phyloP scores from a whole-genome alignment of 352 stramenopile species.

The Phytophthora cactorum region DNA sequence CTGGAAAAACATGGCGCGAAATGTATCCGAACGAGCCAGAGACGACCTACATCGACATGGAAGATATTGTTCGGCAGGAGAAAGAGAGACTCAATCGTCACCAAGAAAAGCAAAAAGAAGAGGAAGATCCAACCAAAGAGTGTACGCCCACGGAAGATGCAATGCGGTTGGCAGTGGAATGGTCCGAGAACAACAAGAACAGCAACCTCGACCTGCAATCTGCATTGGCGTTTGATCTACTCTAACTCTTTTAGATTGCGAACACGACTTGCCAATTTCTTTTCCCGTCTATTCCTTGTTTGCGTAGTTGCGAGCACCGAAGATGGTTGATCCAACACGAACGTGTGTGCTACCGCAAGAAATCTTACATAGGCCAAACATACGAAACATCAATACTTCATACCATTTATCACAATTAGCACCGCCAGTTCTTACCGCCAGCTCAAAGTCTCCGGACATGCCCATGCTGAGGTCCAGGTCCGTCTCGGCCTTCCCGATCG shows the following conservation, averaged over 20 bases:
- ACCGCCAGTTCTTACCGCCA: constrained; percentile 65
- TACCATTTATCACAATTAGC: not conserved
- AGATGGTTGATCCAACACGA: constrained; percentile 98
- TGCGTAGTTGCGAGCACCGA: constrained; percentile 94
- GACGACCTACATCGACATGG: constrained; percentile 80
- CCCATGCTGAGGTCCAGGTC: constrained; percentile 98
- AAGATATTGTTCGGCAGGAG: constrained; percentile 67
- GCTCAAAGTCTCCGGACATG: constrained; percentile 99
- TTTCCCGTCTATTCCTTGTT: constrained; percentile 46
- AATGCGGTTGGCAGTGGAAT: constrained; percentile 49
- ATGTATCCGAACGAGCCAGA: constrained; percentile 83
- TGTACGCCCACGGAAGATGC: constrained; percentile 53
- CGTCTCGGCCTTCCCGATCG: constrained; percentile 62
- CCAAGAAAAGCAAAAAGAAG: constrained; percentile 29
- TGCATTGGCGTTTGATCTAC: constrained; percentile 72
- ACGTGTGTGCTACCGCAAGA: constrained; percentile 95
- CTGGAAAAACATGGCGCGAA: constrained; percentile 76
- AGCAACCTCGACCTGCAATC: constrained; percentile 53
- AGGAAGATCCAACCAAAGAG: constrained; percentile 14
- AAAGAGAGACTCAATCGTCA: constrained; percentile 44
- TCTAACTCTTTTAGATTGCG: constrained; percentile 35
- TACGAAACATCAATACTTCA: not conserved
- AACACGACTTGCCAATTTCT: constrained; percentile 2
- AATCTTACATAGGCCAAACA: constrained; percentile 68
- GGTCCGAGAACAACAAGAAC: constrained; percentile 49